phyloP scores from a whole-genome alignment of 73 alveolate species.

The Paramecium primaurelia region DNA sequence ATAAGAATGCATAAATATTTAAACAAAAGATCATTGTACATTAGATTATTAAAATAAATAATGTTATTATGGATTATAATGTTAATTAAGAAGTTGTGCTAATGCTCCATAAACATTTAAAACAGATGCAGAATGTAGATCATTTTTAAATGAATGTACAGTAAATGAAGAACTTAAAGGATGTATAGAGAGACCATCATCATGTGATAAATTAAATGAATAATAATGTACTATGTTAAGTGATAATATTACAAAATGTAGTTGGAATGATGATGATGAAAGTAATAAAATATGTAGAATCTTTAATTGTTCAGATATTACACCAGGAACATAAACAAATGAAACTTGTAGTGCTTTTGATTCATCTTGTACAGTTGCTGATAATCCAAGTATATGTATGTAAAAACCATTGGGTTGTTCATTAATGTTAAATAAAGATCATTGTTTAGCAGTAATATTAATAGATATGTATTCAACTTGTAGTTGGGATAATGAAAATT shows the following conservation, averaged over 20 bases:
- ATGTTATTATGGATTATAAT: background rate
- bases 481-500: background rate
- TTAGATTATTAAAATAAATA: background rate
- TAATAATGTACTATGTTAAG: background rate
- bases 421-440: background rate
- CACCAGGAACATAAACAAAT: background rate
- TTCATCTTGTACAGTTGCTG: background rate
- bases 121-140: background rate
- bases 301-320: background rate
- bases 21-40: background rate
- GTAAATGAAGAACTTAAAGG: background rate
- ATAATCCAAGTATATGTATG: background rate
- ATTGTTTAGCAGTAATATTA: background rate
- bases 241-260: background rate
- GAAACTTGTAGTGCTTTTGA: background rate
- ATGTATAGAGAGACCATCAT: background rate
- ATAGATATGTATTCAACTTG: background rate
- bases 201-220: background rate
- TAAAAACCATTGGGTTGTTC: background rate
- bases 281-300: background rate
- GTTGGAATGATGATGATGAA: background rate
- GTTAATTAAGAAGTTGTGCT: background rate
- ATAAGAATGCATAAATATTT: background rate
- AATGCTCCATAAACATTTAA: background rate
- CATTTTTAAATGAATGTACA: background rate